Conservation (phyloP, 176 grass and related monocot genomes). For the Oryza meyeriana region DNA sequence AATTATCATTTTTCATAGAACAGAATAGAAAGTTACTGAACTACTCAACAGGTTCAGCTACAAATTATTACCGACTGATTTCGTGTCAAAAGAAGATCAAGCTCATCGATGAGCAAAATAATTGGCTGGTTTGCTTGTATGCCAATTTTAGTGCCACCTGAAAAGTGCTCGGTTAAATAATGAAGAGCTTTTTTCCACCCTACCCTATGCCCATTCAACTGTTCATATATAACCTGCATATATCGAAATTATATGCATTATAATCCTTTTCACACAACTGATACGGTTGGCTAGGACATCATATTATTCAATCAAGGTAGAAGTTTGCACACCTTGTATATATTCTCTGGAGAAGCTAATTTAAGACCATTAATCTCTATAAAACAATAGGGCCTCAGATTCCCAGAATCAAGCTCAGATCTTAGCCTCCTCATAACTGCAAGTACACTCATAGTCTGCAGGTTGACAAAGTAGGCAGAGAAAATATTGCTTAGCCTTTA, state of each 20-base stretch:
- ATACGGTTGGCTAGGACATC: neutral
- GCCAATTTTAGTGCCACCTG: conserved; percentile 51
- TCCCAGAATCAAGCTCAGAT: conserved; percentile 76
- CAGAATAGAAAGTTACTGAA: neutral
- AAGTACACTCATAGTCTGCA: conserved; percentile 96
- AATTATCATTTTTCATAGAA: neutral
- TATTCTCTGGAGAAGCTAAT: conserved; percentile 87
- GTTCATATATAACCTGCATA: conserved; percentile 83
- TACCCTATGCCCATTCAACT: conserved; percentile 76
- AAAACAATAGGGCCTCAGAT: conserved; percentile 73
- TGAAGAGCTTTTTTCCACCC: conserved; percentile 98
- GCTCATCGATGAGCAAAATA: conserved; percentile 97
- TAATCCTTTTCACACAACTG: neutral
- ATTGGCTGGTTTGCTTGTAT: conserved; percentile 74
- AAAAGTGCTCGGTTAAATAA: conserved; percentile 89
- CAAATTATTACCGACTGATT: conserved; percentile 86
- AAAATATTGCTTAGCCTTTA: conserved; percentile 26
- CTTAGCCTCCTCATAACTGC: conserved; percentile 80
- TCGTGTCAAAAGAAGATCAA: conserved; percentile 98
- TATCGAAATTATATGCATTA: conserved; percentile 6
- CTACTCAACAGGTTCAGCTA: conserved; percentile 3
- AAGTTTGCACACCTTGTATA: conserved; percentile 71
- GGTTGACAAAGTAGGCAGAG: conserved; percentile 26
- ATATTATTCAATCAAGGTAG: neutral
- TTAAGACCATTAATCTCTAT: conserved; percentile 97